These are phyloP conservation scores for Claviceps fusiformis DNA, from an alignment of 2,329 filamentous ascomycete species.

Conservation along the genomic window DNA sequence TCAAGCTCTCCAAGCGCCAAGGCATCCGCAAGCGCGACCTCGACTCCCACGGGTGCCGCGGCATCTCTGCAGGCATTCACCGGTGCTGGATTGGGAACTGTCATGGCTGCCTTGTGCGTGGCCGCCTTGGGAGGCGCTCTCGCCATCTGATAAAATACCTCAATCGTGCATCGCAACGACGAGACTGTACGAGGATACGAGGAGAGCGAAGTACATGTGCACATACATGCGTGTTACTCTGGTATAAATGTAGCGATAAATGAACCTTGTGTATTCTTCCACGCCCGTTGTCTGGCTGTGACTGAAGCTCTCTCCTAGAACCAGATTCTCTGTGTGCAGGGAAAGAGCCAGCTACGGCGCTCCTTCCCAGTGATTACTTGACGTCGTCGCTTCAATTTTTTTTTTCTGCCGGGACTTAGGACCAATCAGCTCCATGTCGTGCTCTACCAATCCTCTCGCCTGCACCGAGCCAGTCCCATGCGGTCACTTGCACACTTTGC, in stretches of 20 bases:
- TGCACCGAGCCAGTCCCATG: too few relatives aligned
- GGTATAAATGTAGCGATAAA: background rate
- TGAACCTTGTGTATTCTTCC: background rate
- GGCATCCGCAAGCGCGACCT: slow-evolving; percentile 9
- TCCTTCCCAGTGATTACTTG: background rate
- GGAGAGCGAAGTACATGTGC: background rate
- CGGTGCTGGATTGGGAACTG: slow-evolving; percentile 9
- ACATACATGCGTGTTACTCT: background rate
- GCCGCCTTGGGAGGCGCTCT: slow-evolving; percentile 16
- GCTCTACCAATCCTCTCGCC: too few relatives aligned
- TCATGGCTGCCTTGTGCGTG: slow-evolving; percentile 16
- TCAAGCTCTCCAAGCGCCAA: slow-evolving; percentile 7
- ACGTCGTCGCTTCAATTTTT: background rate
- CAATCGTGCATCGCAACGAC: background rate
- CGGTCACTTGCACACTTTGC: too few relatives aligned
- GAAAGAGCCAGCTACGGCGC: background rate
- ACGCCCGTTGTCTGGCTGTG: too few relatives aligned
- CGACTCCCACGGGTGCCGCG: slow-evolving; percentile 13
- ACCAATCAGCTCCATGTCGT: too few relatives aligned
- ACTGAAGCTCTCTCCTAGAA: too few relatives aligned
- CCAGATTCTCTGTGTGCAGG: background rate
- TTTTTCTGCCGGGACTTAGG: too few relatives aligned
- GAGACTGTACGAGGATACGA: background rate
- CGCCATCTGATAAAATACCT: slow-evolving; percentile 10
- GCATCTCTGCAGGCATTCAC: slow-evolving; percentile 8